These are phyloP conservation scores for Geranium brycei DNA, from an alignment of 345 rosid genomes.

Conservation along the genomic window DNA sequence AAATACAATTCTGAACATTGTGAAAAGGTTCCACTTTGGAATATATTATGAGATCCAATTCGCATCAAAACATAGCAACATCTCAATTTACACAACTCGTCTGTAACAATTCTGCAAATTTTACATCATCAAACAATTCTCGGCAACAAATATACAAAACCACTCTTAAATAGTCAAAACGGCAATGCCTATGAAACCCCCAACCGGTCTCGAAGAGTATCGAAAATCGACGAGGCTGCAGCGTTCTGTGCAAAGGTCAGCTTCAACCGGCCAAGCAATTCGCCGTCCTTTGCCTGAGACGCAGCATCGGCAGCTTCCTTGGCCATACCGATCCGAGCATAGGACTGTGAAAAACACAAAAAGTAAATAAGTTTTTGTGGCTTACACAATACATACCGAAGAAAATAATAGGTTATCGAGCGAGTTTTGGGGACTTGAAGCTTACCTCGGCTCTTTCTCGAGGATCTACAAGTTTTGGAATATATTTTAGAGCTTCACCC, in stretches of 20 bases:
- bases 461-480: constrained; percentile 79
- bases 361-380: too few species aligned
- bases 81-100: too few species aligned
- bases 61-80: too few species aligned
- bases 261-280: constrained; percentile 74
- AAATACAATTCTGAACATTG: too few species aligned
- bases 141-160: too few species aligned
- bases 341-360: constrained; percentile 36
- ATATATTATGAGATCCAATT: too few species aligned
- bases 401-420: too few species aligned
- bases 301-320: constrained; percentile 99
- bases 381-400: too few species aligned
- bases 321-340: constrained; percentile 91
- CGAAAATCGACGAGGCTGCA: constrained; percentile 71
- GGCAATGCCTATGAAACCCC: constrained; percentile 34
- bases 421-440: not conserved
- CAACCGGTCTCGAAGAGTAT: constrained; percentile 61
- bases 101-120: too few species aligned
- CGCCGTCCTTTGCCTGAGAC: constrained; percentile 85
- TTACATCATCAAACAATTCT: too few species aligned
- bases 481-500: constrained; percentile 82
- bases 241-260: constrained; percentile 75
- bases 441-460: constrained; percentile 88
- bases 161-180: too few species aligned
- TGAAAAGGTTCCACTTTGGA: too few species aligned